Evolutionary conservation across 139 green algal species (phyloP).

Genomic region (Micromonas commoda): DNA sequence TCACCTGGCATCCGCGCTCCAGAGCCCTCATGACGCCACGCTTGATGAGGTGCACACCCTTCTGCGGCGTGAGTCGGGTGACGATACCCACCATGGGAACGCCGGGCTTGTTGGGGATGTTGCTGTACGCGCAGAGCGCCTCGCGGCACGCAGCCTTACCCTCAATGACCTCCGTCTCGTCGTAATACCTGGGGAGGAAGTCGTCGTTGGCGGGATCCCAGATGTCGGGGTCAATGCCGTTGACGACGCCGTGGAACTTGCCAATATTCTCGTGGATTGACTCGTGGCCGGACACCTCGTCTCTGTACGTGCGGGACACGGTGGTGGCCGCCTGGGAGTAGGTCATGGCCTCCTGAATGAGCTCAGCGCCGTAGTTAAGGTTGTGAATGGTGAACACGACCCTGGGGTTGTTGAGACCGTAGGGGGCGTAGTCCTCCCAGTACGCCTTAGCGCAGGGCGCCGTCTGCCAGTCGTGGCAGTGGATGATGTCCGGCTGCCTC

Average conservation of each 20-base stretch:
- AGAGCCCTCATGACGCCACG: slow-evolving; percentile 36
- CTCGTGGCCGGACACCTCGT: slow-evolving; percentile 37
- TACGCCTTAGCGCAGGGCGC: slow-evolving; percentile 36
- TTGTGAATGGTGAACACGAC: slow-evolving; percentile 93
- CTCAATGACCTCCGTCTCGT: slow-evolving; percentile 43
- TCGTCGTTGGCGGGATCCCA: slow-evolving; percentile 82
- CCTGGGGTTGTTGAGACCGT: slow-evolving; percentile 27
- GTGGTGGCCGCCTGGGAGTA: slow-evolving; percentile 41
- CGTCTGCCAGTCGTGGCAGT: slow-evolving; percentile 54
- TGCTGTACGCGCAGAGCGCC: background rate
- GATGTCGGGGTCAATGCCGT: slow-evolving; percentile 96
- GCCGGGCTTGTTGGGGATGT: slow-evolving; percentile 31
- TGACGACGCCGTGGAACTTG: slow-evolving; percentile 56
- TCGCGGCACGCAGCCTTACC: slow-evolving; percentile 12
- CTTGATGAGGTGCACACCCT: slow-evolving; percentile 52
- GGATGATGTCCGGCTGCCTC: slow-evolving; percentile 47
- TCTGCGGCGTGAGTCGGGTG: slow-evolving; percentile 46
- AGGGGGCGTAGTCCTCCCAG: slow-evolving; percentile 38
- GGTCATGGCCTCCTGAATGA: slow-evolving; percentile 60
- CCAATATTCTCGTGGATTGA: slow-evolving; percentile 29
- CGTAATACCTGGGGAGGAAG: slow-evolving; percentile 58
- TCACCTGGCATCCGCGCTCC: slow-evolving; percentile 43
- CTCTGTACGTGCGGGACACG: slow-evolving; percentile 47
- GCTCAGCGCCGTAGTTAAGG: slow-evolving; percentile 77
- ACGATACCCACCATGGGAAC: slow-evolving; percentile 46